Evolutionary conservation across 2,329 filamentous ascomycete species (phyloP).

Genomic region (Neospermospora avenae): DNA sequence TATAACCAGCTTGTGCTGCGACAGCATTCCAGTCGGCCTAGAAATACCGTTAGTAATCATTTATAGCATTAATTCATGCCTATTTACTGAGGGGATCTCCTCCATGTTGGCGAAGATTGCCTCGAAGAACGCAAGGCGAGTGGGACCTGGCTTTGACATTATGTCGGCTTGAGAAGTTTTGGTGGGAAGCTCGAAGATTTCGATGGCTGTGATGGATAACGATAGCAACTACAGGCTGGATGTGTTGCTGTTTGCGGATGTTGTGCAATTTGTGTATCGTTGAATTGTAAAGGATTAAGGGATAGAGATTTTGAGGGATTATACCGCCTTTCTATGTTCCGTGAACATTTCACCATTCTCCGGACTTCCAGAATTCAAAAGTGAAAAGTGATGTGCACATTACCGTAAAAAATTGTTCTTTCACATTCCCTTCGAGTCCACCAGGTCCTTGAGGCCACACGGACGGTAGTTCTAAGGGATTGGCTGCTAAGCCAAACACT

Average conservation of each 20-base stretch:
- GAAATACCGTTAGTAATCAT: background rate
- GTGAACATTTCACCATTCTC: too few species aligned
- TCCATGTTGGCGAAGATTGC: slow-evolving; percentile 12
- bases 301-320: too few species aligned
- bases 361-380: too few species aligned
- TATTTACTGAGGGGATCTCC: slow-evolving; percentile 4
- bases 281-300: background rate
- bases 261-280: background rate
- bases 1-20: slow-evolving; percentile 43
- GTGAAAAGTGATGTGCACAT: too few species aligned
- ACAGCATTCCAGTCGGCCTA: slow-evolving; percentile 44
- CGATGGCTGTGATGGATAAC: background rate
- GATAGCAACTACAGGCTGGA: background rate
- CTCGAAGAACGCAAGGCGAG: slow-evolving; percentile 10
- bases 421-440: too few species aligned
- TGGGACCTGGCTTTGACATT: background rate
- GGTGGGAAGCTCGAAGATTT: background rate
- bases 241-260: background rate
- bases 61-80: background rate
- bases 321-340: too few species aligned
- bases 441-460: too few species aligned
- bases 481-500: too few species aligned
- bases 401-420: too few species aligned
- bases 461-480: too few species aligned
- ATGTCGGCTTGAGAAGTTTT: background rate